A percentile compares a stretch with the other conserved stretches of the same genome.
Evolutionary conservation across 2,329 filamentous ascomycete genomes (phyloP).

Genomic region (Seiridium unicorne): DNA sequence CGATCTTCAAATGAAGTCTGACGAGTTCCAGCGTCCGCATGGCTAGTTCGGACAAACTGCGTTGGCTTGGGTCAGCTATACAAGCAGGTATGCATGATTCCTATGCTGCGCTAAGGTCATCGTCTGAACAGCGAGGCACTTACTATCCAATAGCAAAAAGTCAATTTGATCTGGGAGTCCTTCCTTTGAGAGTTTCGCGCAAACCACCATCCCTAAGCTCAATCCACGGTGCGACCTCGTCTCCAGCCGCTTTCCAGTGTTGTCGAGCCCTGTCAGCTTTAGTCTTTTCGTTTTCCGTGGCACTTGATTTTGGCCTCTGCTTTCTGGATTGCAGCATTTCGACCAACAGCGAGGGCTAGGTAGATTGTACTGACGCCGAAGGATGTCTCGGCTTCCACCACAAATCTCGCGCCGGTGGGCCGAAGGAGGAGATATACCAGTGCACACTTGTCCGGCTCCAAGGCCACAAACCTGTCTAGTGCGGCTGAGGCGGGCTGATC

Average conservation of each 20-base stretch:
- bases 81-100: background rate
- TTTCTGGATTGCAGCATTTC: conserved; percentile 34
- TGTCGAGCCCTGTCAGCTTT: conserved; percentile 52
- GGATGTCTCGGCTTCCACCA: conserved; percentile 61
- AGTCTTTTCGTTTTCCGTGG: conserved; percentile 55
- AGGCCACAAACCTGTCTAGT: conserved; percentile 47
- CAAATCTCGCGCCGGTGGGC: conserved; percentile 43
- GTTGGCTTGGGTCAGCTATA: background rate
- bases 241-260: conserved; percentile 52
- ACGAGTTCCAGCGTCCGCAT: conserved; percentile 50
- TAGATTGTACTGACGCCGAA: conserved; percentile 65
- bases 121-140: conserved; percentile 25
- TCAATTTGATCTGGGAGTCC: conserved; percentile 48
- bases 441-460: conserved; percentile 57
- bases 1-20: conserved; percentile 40
- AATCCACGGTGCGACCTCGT: conserved; percentile 46
- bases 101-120: too few species aligned
- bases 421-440: conserved; percentile 54
- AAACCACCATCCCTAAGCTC: conserved; percentile 59
- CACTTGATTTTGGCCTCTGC: conserved; percentile 46
- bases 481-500: conserved; percentile 9
- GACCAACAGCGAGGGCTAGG: conserved; percentile 53
- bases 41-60: conserved; percentile 54
- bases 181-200: conserved; percentile 49
- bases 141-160: conserved; percentile 60